phyloP scores from a whole-genome alignment of 2,329 filamentous ascomycete species.

The Botryosphaeria dothidea region DNA sequence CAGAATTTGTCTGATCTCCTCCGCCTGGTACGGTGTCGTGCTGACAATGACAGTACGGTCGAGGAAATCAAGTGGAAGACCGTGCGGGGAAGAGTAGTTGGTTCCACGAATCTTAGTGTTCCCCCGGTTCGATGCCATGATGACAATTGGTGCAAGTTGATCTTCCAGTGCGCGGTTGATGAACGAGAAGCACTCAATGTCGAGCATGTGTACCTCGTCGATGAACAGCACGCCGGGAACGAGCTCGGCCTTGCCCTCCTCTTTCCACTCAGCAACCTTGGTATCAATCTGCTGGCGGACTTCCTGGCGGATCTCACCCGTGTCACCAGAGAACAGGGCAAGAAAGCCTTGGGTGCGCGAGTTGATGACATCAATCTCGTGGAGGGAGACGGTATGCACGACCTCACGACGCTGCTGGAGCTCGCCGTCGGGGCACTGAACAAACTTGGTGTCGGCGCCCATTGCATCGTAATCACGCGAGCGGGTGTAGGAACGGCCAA shows the following conservation, averaged over 20 bases:
- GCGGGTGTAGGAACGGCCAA: slow-evolving; percentile 90
- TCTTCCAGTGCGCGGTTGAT: slow-evolving; percentile 96
- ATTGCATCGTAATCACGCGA: slow-evolving; percentile 98
- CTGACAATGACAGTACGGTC: slow-evolving; percentile 96
- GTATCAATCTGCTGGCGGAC: slow-evolving; percentile 99
- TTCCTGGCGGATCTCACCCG: slow-evolving; percentile 94
- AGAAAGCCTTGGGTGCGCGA: slow-evolving; percentile 97
- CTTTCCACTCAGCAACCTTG: slow-evolving; percentile 98
- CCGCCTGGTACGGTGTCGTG: slow-evolving; percentile 77
- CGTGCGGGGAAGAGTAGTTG: slow-evolving; percentile 89
- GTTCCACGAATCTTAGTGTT: slow-evolving; percentile 90
- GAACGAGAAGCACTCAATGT: slow-evolving; percentile 98
- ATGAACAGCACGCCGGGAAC: slow-evolving; percentile 97
- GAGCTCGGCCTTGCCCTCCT: slow-evolving; percentile 98
- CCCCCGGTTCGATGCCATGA: slow-evolving; percentile 98
- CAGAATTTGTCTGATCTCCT: slow-evolving; percentile 91
- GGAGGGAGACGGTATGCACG: slow-evolving; percentile 92
- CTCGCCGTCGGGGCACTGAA: slow-evolving; percentile 96
- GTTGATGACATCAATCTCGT: slow-evolving; percentile 99
- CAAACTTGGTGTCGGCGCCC: slow-evolving; percentile 97
- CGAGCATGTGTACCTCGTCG: slow-evolving; percentile 99
- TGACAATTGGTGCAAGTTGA: slow-evolving; percentile 93
- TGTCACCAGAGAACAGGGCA: slow-evolving; percentile 95
- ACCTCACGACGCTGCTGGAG: slow-evolving; percentile 96
- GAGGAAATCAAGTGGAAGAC: slow-evolving; percentile 90